Base-by-base conservation (phyloP, 148 eudicot species). In the Vaccinium macrocarpon region DNA sequence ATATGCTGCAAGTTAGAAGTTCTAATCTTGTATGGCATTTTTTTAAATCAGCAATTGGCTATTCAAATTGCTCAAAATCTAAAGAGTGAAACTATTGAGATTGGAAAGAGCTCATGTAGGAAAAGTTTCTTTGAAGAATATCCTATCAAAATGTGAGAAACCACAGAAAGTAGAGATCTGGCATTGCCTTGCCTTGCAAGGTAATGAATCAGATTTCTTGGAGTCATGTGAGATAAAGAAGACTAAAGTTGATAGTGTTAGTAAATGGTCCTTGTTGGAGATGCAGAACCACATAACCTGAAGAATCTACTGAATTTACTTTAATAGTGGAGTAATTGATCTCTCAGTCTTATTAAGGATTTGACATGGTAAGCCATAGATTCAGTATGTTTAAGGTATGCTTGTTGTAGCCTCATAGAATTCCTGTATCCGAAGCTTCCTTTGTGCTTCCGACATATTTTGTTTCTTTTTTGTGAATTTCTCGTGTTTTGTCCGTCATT, bases 1-100 rank as follows among this genome's bases (percentile, higher is more conserved):
- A 66, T 66, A 66, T 23, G 8, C 72, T 66, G 72, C 72, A 66
- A 66, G 72, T 25, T 66, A 66, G 72, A 66, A 66, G 35, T 23
- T 25, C 72, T 66, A 25, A 23, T 13, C 4, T 66, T 66, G 72
- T 66, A 15, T 66, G 72, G 72, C 35, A 25, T 66, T 14, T 25
- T 66, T 12, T 3, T 23, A 59, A 59, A 59, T 59, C 25, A 18
- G 23, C 66, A 21, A 59, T 21, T 59, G n/a, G 21, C 66, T 59
- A 11, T 25, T 59, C 66, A 59, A 59, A 59, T 59, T 59, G 66
- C 66, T 7, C 35, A 25, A 14, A 66, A 66, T 66, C 72, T 66
- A 66, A 25, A 66, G 2, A 32, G 5, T 25, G 14, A 23, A 23
- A 66, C 35, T 23, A 11, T 25, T 66, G 13, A 66, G 72, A 23